Percentiles rank a stretch among this genome's conserved stretches.
Evolutionary conservation across 2,329 filamentous ascomycete species (phyloP).

Genomic region (Penicillium expansum): DNA sequence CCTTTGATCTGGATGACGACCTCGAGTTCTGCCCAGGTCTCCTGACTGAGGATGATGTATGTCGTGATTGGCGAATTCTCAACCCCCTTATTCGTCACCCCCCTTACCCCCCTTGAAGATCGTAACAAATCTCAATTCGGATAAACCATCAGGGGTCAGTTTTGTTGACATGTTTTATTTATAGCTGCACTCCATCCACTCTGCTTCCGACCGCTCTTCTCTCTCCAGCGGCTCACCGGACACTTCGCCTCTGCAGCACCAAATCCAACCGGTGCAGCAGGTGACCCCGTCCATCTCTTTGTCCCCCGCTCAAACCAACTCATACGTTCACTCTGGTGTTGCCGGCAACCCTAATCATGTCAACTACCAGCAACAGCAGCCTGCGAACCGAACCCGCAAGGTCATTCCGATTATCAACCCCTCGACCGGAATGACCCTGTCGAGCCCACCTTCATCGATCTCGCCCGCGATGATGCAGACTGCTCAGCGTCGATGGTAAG

Average conservation of each 20-base stretch:
- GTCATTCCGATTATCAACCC: slow-evolving; percentile 98
- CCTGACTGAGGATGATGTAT: slow-evolving; percentile 88
- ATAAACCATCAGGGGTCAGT: neutral
- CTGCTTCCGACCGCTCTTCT: slow-evolving; percentile 86
- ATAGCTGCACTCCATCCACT: slow-evolving; percentile 88
- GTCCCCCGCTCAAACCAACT: slow-evolving; percentile 56
- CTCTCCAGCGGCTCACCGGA: slow-evolving; percentile 92
- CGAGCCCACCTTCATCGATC: slow-evolving; percentile 77
- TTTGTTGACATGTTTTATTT: slow-evolving; percentile 23
- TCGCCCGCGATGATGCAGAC: slow-evolving; percentile 63
- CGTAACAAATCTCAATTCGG: neutral
- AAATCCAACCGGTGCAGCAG: slow-evolving; percentile 68
- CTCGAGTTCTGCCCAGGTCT: slow-evolving; percentile 92
- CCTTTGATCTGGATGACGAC: slow-evolving; percentile 94
- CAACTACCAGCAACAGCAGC: slow-evolving; percentile 93
- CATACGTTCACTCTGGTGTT: slow-evolving; percentile 63
- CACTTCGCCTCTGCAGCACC: slow-evolving; percentile 85
- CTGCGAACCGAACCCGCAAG: slow-evolving; percentile 83
- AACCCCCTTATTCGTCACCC: neutral
- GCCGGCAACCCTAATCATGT: slow-evolving; percentile 66
- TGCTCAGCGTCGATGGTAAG: slow-evolving; percentile 44
- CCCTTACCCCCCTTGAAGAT: slow-evolving; percentile 5
- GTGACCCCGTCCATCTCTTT: slow-evolving; percentile 72
- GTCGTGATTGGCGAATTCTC: slow-evolving; percentile 22
- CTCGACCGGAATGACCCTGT: slow-evolving; percentile 80